These are phyloP conservation scores for Oryza meridionalis DNA, from an alignment of 176 grass and related monocot species.

Conservation along the genomic window DNA sequence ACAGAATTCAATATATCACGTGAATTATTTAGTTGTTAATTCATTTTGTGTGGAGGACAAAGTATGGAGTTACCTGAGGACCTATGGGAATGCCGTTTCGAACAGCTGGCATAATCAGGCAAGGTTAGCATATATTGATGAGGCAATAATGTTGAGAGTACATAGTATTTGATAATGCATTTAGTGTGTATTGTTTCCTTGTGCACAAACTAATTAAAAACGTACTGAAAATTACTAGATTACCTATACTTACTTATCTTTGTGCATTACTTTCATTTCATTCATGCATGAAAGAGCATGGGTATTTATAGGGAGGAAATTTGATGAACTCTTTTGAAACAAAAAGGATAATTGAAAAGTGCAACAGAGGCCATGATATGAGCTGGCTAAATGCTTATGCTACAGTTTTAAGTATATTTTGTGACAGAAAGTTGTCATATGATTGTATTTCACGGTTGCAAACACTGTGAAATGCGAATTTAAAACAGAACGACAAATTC, in stretches of 20 bases:
- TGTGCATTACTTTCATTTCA: too few species aligned
- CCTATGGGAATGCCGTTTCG: conserved; percentile 56
- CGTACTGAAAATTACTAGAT: too few species aligned
- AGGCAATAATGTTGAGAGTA: too few species aligned
- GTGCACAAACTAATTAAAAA: too few species aligned
- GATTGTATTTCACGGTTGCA: background rate
- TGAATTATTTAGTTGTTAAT: background rate
- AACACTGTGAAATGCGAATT: background rate
- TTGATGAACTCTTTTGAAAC: too few species aligned
- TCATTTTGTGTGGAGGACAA: background rate
- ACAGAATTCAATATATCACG: background rate
- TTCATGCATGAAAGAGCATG: background rate
- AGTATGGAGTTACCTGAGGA: conserved; percentile 38
- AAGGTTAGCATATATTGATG: background rate
- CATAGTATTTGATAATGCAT: too few species aligned
- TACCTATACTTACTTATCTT: too few species aligned
- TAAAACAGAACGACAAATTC: background rate
- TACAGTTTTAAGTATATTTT: background rate
- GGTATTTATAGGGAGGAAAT: too few species aligned
- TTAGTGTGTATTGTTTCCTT: too few species aligned
- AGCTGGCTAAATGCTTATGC: background rate
- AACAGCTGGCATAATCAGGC: conserved; percentile 24
- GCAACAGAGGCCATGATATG: background rate
- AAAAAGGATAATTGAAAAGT: background rate
- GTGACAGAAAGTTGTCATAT: background rate